Percentiles rank a stretch among this genome's conserved stretches.
Evolutionary conservation across 2,329 filamentous ascomycete species (phyloP).

Genomic region (Bisporella sp.): DNA sequence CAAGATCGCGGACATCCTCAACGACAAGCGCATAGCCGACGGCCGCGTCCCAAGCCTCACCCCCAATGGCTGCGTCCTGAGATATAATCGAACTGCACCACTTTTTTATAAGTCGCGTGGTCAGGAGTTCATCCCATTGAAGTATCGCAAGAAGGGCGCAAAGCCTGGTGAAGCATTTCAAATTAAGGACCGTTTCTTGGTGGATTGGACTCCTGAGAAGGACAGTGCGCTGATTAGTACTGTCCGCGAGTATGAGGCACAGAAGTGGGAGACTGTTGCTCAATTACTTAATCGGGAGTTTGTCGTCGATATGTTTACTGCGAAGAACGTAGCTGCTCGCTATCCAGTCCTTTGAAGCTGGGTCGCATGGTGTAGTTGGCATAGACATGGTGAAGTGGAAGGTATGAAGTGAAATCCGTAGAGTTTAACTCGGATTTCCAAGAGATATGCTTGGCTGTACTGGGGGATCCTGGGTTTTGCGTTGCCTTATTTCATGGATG

Average conservation of each 20-base stretch:
- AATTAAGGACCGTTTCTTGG: not conserved
- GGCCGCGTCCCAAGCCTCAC: conserved; percentile 17
- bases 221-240: conserved; percentile 13
- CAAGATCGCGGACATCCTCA: conserved; percentile 18
- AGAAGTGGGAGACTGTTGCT: conserved; percentile 18
- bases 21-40: conserved; percentile 11
- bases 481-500: too few species aligned
- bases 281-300: not conserved
- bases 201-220: conserved; percentile 13
- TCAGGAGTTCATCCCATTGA: conserved; percentile 18
- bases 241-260: conserved; percentile 12
- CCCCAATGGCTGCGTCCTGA: conserved; percentile 15
- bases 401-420: too few species aligned
- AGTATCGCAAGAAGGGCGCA: conserved; percentile 7
- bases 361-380: not conserved
- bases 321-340: not conserved
- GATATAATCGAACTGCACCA: conserved; percentile 27
- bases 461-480: too few species aligned
- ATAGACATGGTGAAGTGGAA: too few species aligned
- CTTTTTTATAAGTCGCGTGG: conserved; percentile 21
- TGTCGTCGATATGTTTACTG: not conserved
- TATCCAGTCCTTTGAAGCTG: not conserved
- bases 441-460: too few species aligned
- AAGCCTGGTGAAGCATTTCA: not conserved
- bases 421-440: too few species aligned